Percentiles rank a stretch among this genome's conserved stretches.
Evolutionary conservation across 164 flowering plant genomes (phyloP).

Genomic region (Liquidambar formosana): DNA sequence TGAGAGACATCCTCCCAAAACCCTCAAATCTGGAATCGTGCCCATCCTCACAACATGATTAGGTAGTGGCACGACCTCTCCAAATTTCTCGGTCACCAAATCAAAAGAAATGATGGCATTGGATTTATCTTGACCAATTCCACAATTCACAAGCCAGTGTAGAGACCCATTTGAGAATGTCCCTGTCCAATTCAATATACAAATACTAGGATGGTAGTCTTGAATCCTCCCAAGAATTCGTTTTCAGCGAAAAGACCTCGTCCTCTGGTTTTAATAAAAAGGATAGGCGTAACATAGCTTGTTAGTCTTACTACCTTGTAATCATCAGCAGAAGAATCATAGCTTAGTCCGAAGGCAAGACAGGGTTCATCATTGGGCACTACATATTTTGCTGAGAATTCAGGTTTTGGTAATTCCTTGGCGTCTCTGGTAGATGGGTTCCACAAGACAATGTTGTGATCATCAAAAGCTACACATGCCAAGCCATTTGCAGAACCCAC

Average conservation of each 20-base stretch:
- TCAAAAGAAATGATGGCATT: not conserved
- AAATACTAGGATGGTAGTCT: not conserved
- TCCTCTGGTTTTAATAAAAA: not conserved
- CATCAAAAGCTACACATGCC: not conserved
- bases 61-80: not conserved
- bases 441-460: not conserved
- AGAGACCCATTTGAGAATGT: not conserved
- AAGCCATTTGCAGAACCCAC: not conserved
- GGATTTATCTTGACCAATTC: not conserved
- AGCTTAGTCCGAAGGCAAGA: not conserved
- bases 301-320: not conserved
- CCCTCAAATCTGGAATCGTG: not conserved
- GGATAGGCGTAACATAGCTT: not conserved
- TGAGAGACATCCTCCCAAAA: not conserved
- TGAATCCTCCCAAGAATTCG: not conserved
- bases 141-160: not conserved
- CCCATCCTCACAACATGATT: not conserved
- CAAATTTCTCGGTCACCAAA: not conserved
- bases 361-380: no score
- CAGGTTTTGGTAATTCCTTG: not conserved
- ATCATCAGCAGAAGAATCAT: not conserved
- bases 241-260: not conserved
- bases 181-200: not conserved
- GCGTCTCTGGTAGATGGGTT: not conserved
- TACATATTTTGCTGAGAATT: no score